Conservation (phyloP, 192 early-diverging fungal genomes). For the Geranomyces variabilis region DNA sequence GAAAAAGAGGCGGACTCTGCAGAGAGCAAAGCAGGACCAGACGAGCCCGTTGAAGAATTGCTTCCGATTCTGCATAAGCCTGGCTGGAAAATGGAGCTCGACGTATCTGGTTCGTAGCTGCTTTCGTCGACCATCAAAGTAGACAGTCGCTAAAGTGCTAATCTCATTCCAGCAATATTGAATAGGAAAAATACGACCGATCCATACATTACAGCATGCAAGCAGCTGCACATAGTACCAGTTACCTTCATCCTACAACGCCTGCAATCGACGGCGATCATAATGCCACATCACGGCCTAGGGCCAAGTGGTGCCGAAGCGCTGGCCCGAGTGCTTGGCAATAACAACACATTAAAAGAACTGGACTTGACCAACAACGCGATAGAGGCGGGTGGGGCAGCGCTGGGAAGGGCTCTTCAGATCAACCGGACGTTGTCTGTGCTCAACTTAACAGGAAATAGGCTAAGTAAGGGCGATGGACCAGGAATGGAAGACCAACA, state of each 20-base stretch:
- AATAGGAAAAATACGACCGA: conserved; percentile 40
- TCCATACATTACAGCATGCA: conserved; percentile 49
- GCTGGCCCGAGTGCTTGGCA: conserved; percentile 49
- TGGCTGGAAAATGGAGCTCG: conserved; percentile 33
- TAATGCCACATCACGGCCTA: conserved; percentile 53
- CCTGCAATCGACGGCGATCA: conserved; percentile 36
- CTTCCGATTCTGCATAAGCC: neutral
- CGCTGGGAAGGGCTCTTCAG: conserved; percentile 42
- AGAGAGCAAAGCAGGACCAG: neutral
- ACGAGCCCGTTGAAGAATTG: conserved; percentile 10
- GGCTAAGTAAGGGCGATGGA: conserved; percentile 27
- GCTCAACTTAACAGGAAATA: conserved; percentile 51
- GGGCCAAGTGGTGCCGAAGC: conserved; percentile 55
- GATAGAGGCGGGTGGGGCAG: conserved; percentile 51
- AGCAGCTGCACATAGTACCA: conserved; percentile 51
- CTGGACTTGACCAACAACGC: conserved; percentile 53
- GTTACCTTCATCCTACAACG: conserved; percentile 41
- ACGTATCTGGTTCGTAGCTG: conserved; percentile 28
- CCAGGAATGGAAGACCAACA: too few relatives aligned
- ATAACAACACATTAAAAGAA: conserved; percentile 38
- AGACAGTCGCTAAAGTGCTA: neutral
- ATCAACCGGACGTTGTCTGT: conserved; percentile 42
- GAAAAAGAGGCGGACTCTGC: neutral
- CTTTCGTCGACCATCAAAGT: neutral
- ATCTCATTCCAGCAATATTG: conserved; percentile 22